Percentiles rank a stretch among this genome's conserved stretches.
Evolutionary conservation across 768 basidiomycete species (phyloP).

Genomic region (Hortiboletus campestris): DNA sequence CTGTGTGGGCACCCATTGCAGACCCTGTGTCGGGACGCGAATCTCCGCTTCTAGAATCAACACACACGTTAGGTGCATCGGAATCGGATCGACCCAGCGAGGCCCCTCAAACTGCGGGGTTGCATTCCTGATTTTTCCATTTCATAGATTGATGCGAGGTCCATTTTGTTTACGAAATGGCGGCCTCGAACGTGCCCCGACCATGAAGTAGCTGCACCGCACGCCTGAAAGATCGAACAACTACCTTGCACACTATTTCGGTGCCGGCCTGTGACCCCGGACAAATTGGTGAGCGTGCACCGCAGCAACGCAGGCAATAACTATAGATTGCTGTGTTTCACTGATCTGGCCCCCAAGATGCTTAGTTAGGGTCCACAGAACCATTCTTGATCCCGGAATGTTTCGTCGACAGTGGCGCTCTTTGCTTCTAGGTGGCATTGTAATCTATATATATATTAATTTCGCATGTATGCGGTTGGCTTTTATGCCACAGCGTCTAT

Average conservation of each 20-base stretch:
- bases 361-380: slow-evolving; percentile 8
- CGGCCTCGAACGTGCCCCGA: slow-evolving; percentile 11
- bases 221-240: slow-evolving; percentile 1
- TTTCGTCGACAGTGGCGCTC: slow-evolving; percentile 8
- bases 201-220: slow-evolving; percentile 1
- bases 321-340: slow-evolving; percentile 12
- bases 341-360: slow-evolving; percentile 3
- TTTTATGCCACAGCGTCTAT: slow-evolving; percentile 15
- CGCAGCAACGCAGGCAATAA: slow-evolving; percentile 18
- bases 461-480: slow-evolving; percentile 8
- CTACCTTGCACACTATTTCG: slow-evolving; percentile 18
- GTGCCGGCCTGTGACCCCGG: slow-evolving; percentile 23
- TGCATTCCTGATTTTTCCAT: slow-evolving; percentile 13
- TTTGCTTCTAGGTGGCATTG: slow-evolving; percentile 10
- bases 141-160: slow-evolving; percentile 18
- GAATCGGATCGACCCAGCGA: slow-evolving; percentile 26
- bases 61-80: slow-evolving; percentile 14
- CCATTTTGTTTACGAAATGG: slow-evolving; percentile 20
- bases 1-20: slow-evolving; percentile 13
- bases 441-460: slow-evolving; percentile 11
- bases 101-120: slow-evolving; percentile 33
- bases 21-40: slow-evolving; percentile 17
- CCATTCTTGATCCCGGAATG: slow-evolving; percentile 5
- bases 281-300: slow-evolving; percentile 6
- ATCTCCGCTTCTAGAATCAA: slow-evolving; percentile 26